Conservation (phyloP, 805 yeast genomes). For the Debaryomyces tyrocola region DNA sequence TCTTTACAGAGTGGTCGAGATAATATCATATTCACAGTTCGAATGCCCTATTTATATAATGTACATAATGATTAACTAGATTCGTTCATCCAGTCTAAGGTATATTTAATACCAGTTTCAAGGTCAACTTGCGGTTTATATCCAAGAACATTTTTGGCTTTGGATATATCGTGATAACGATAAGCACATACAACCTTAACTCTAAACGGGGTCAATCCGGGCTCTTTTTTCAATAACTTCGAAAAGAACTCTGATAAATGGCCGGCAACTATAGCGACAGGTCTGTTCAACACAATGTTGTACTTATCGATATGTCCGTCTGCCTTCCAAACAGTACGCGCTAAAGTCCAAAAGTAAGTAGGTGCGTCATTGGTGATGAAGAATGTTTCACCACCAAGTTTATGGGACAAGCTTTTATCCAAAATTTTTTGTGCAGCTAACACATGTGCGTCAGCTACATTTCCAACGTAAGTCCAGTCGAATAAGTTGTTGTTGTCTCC, state of each 20-base stretch:
- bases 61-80: constrained; percentile 6
- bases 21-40: too few relatives aligned
- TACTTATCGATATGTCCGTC: constrained; percentile 79
- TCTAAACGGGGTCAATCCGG: constrained; percentile 94
- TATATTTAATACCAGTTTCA: constrained; percentile 75
- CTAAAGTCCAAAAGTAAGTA: constrained; percentile 94
- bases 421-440: constrained; percentile 81
- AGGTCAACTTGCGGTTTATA: constrained; percentile 78
- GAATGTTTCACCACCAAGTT: constrained; percentile 82
- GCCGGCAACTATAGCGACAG: constrained; percentile 80
- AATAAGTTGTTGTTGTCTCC: constrained; percentile 93
- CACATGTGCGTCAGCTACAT: constrained; percentile 96
- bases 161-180: constrained; percentile 88
- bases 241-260: constrained; percentile 76
- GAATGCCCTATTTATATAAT: too few relatives aligned
- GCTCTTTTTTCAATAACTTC: constrained; percentile 72
- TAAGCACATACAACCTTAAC: constrained; percentile 90
- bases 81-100: constrained; percentile 90
- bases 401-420: constrained; percentile 37
- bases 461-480: constrained; percentile 98
- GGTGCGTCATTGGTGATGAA: constrained; percentile 94
- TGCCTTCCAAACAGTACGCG: constrained; percentile 95
- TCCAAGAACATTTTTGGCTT: constrained; percentile 77
- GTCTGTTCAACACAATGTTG: constrained; percentile 67
- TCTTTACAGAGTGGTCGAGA: too few relatives aligned